phyloP scores from a whole-genome alignment of 2,329 filamentous ascomycete genomes.

The Sphaerulina populicola region DNA sequence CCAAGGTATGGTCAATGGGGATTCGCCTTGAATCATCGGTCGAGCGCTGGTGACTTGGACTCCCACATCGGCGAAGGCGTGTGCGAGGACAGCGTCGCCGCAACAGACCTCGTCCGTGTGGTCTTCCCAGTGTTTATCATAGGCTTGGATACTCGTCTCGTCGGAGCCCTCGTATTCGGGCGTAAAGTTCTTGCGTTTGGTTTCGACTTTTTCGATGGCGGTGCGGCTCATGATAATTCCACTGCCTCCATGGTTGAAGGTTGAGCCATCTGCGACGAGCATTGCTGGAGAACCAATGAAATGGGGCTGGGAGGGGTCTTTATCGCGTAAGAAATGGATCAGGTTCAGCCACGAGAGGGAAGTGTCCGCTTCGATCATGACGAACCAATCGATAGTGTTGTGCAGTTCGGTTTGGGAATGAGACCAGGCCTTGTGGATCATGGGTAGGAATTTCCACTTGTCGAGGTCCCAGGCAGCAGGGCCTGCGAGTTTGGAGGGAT shows the following conservation, averaged over 20 bases:
- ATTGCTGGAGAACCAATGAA: constrained; percentile 48
- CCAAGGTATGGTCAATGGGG: constrained; percentile 11
- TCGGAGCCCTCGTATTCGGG: constrained; percentile 2
- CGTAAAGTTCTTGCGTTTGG: neutral
- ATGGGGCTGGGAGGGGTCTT: constrained; percentile 36
- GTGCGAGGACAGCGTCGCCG: constrained; percentile 23
- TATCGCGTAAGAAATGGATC: constrained; percentile 40
- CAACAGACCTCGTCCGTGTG: constrained; percentile 19
- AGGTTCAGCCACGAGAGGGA: constrained; percentile 37
- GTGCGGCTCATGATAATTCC: constrained; percentile 24
- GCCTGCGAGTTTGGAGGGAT: constrained; percentile 25
- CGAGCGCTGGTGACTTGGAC: constrained; percentile 18
- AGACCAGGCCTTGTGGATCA: constrained; percentile 46
- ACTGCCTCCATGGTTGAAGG: constrained; percentile 23
- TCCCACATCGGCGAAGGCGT: constrained; percentile 23
- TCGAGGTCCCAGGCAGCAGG: constrained; percentile 46
- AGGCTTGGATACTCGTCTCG: constrained; percentile 7
- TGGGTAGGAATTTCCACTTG: constrained; percentile 51
- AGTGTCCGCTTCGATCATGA: constrained; percentile 49
- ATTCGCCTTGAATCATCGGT: constrained; percentile 22
- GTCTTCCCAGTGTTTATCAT: constrained; percentile 22
- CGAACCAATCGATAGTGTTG: constrained; percentile 41
- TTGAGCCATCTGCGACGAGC: constrained; percentile 27
- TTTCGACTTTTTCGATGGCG: constrained; percentile 14
- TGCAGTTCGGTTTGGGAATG: constrained; percentile 31